Percentiles rank a stretch among this genome's conserved stretches.
Evolutionary conservation across 2,329 filamentous ascomycete genomes (phyloP).

Genomic region (Tolypocladium capitatum): DNA sequence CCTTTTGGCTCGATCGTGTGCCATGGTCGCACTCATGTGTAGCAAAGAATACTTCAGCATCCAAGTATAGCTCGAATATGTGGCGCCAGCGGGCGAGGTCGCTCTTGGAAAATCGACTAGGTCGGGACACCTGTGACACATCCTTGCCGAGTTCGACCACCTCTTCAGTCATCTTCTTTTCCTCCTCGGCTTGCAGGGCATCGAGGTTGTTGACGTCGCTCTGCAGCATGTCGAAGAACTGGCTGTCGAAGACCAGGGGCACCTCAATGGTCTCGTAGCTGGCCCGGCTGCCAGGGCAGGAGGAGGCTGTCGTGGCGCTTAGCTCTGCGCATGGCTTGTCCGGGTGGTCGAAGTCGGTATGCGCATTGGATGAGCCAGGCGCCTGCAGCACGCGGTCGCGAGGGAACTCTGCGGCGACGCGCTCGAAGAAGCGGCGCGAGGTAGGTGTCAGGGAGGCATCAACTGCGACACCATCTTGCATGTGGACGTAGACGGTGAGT

Average conservation of each 20-base stretch:
- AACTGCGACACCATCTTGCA: slow-evolving; percentile 51
- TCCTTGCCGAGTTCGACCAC: slow-evolving; percentile 52
- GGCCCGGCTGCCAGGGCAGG: slow-evolving; percentile 2
- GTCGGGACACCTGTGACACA: slow-evolving; percentile 51
- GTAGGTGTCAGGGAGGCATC: slow-evolving; percentile 54
- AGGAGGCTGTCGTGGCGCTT: background rate
- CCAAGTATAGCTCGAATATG: slow-evolving; percentile 70
- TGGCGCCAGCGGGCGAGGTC: slow-evolving; percentile 67
- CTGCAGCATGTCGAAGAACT: slow-evolving; percentile 69
- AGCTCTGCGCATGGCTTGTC: background rate
- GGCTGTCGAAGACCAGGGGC: slow-evolving; percentile 59
- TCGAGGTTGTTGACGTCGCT: slow-evolving; percentile 59
- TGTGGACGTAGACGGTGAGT: slow-evolving; percentile 55
- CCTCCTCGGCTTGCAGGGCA: slow-evolving; percentile 52
- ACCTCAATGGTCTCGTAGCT: slow-evolving; percentile 46
- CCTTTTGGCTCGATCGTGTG: slow-evolving; percentile 49
- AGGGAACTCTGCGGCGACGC: slow-evolving; percentile 35
- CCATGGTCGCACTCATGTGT: slow-evolving; percentile 60
- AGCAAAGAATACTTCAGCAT: slow-evolving; percentile 72
- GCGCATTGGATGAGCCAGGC: background rate
- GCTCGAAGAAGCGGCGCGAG: slow-evolving; percentile 50
- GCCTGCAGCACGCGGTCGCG: slow-evolving; percentile 1
- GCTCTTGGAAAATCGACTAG: slow-evolving; percentile 45
- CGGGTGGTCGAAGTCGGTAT: slow-evolving; percentile 1
- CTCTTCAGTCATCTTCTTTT: slow-evolving; percentile 46